phyloP scores from a whole-genome alignment of 352 stramenopile genomes.

The Pythium diclinum region DNA sequence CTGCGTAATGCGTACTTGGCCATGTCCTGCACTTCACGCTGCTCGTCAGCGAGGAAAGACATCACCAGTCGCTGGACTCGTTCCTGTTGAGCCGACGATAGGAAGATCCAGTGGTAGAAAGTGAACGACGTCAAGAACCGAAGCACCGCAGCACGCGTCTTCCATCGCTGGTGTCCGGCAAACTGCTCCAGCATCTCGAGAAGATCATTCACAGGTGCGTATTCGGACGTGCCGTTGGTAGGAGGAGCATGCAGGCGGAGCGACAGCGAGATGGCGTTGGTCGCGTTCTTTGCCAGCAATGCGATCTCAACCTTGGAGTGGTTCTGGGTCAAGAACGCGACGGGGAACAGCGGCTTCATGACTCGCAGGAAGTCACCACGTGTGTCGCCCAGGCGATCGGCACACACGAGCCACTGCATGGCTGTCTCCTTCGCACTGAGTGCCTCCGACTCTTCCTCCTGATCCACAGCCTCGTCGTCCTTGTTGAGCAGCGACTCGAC shows the following conservation, averaged over 20 bases:
- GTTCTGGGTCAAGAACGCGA: constrained; percentile 68
- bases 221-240: constrained; percentile 1
- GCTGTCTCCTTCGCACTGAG: constrained; percentile 63
- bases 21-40: constrained; percentile 80
- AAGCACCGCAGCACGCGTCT: constrained; percentile 63
- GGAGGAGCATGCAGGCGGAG: constrained; percentile 43
- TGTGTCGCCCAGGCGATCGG: constrained; percentile 48
- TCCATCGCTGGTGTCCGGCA: constrained; percentile 46
- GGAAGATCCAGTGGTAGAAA: constrained; percentile 75
- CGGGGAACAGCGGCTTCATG: constrained; percentile 47
- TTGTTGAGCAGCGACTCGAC: constrained; percentile 2
- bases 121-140: constrained; percentile 71
- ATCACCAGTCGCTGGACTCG: constrained; percentile 53
- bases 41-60: constrained; percentile 57
- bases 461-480: constrained; percentile 13
- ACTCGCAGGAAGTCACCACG: constrained; percentile 38
- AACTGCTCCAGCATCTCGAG: constrained; percentile 45
- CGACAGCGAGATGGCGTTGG: constrained; percentile 53
- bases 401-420: constrained; percentile 63
- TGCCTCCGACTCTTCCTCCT: constrained; percentile 21
- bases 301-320: constrained; percentile 68
- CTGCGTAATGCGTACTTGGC: constrained; percentile 69
- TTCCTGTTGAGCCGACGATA: constrained; percentile 35
- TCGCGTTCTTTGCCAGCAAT: constrained; percentile 56
- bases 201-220: constrained; percentile 28